These are phyloP conservation scores for Fusarium sp. DNA, from an alignment of 2,329 filamentous ascomycete genomes.

Conservation along the genomic window DNA sequence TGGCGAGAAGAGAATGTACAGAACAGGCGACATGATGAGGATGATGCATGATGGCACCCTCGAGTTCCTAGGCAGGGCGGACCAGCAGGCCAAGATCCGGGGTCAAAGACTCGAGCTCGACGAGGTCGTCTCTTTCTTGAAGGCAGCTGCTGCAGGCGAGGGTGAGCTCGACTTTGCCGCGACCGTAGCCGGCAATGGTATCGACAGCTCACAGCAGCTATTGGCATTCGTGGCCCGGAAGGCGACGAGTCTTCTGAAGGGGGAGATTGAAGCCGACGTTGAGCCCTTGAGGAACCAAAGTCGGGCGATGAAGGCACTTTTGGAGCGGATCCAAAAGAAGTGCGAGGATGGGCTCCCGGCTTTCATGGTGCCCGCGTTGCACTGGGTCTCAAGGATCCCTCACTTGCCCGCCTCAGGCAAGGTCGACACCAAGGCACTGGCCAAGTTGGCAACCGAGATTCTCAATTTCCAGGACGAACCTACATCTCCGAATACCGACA, in stretches of 20 bases:
- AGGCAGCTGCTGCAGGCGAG: neutral
- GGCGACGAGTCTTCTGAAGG: neutral
- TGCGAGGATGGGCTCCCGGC: constrained; percentile 17
- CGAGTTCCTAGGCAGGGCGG: constrained; percentile 18
- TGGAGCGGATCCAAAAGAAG: neutral
- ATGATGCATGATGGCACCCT: constrained; percentile 28
- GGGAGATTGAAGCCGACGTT: neutral
- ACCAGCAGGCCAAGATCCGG: constrained; percentile 30
- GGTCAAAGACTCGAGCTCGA: constrained; percentile 25
- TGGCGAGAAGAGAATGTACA: constrained; percentile 8
- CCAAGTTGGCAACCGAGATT: constrained; percentile 11
- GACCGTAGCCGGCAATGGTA: constrained; percentile 2
- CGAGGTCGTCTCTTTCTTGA: constrained; percentile 23
- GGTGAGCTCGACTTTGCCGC: constrained; percentile 21
- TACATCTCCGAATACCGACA: neutral
- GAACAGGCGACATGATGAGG: constrained; percentile 31
- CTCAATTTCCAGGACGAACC: neutral
- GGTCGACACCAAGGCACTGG: constrained; percentile 18
- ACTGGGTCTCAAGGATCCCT: constrained; percentile 20
- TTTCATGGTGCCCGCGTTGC: constrained; percentile 22
- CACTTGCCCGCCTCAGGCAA: constrained; percentile 27
- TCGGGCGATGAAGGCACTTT: neutral
- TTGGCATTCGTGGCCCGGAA: constrained; percentile 9
- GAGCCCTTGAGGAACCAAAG: neutral
- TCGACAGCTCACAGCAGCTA: neutral